Evolutionary conservation across 345 rosid species (phyloP).

Genomic region (Angophora floribunda): DNA sequence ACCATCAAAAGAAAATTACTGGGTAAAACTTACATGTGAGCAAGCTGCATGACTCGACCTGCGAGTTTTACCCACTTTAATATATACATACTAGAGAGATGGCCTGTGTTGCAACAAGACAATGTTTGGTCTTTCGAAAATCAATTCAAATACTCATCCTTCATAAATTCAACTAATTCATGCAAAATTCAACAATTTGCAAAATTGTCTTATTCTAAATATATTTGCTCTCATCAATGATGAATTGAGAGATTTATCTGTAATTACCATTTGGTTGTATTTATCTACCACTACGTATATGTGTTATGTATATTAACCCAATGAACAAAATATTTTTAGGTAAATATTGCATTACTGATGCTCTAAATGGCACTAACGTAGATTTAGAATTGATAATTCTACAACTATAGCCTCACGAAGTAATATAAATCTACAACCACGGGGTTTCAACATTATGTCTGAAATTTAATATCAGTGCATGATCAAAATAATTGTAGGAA

Average conservation of each 20-base stretch:
- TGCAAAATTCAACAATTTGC: too few relatives aligned
- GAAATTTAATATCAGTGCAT: too few relatives aligned
- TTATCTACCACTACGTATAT: neutral
- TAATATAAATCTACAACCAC: neutral
- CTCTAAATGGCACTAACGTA: neutral
- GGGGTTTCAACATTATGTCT: neutral
- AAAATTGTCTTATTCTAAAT: too few relatives aligned
- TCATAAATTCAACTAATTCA: neutral
- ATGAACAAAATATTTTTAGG: neutral
- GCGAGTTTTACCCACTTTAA: neutral
- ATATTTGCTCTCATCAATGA: neutral
- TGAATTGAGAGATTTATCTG: neutral
- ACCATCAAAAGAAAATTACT: neutral
- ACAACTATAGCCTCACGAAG: neutral
- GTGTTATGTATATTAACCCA: neutral
- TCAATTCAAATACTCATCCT: neutral
- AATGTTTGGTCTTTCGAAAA: neutral
- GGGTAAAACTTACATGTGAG: neutral
- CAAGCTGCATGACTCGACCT: neutral
- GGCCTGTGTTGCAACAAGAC: neutral
- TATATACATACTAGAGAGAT: neutral
- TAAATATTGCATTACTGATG: neutral
- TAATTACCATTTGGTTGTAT: neutral
- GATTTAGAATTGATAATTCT: neutral
- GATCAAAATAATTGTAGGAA: too few relatives aligned